Evolutionary conservation across 768 basidiomycete species (phyloP).

Genomic region (Podaxis sp.): DNA sequence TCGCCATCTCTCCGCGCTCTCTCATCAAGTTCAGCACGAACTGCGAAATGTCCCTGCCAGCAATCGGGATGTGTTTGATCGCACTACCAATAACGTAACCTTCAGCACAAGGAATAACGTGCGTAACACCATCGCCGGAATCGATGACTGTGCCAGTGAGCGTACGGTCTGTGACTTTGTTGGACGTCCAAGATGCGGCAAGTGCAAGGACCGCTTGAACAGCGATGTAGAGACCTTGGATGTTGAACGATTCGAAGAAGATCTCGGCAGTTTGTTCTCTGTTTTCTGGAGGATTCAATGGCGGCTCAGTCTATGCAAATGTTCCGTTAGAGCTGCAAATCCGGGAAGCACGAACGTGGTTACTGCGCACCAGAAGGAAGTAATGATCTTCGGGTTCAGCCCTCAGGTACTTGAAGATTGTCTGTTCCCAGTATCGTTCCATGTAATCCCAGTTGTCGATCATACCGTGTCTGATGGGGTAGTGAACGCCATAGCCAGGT

Average conservation of each 20-base stretch:
- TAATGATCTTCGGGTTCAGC: slow-evolving; percentile 99
- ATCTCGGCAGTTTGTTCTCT: slow-evolving; percentile 99
- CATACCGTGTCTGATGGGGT: slow-evolving; percentile 96
- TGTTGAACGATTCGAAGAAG: slow-evolving; percentile 99
- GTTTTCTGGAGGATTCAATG: slow-evolving; percentile 97
- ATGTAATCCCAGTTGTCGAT: slow-evolving; percentile 99
- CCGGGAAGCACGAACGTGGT: not conserved
- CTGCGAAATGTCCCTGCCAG: slow-evolving; percentile 94
- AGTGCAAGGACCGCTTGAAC: slow-evolving; percentile 98
- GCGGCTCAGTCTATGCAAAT: slow-evolving; percentile 86
- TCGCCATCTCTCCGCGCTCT: slow-evolving; percentile 88
- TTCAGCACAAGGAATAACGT: slow-evolving; percentile 94
- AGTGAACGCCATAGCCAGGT: slow-evolving; percentile 89
- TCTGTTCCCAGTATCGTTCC: slow-evolving; percentile 99
- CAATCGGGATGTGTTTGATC: slow-evolving; percentile 98
- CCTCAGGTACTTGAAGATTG: slow-evolving; percentile 98
- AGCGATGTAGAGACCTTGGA: slow-evolving; percentile 97
- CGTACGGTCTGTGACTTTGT: slow-evolving; percentile 84
- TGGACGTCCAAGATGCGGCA: slow-evolving; percentile 95
- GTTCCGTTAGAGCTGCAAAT: not conserved
- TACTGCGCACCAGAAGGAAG: slow-evolving; percentile 81
- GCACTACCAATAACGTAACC: slow-evolving; percentile 99
- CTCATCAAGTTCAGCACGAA: slow-evolving; percentile 96
- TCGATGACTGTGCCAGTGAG: slow-evolving; percentile 98
- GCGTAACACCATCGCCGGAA: slow-evolving; percentile 98